Evolutionary conservation across 1,284 basidiomycete species (phyloP).

Genomic region (Chiua sp.): DNA sequence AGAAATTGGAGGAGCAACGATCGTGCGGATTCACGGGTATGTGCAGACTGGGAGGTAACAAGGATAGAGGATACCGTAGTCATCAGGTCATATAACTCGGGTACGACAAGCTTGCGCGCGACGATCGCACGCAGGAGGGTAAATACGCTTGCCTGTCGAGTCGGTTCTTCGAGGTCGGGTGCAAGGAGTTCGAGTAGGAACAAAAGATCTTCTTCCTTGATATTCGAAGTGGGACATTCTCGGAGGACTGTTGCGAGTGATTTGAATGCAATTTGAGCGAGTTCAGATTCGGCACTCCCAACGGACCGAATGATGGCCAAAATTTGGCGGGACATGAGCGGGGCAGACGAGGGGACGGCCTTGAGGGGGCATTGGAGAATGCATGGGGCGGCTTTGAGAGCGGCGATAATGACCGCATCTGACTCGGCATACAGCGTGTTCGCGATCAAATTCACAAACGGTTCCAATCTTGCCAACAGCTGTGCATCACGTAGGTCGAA

Average conservation of each 20-base stretch:
- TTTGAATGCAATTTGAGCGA: slow-evolving; percentile 89
- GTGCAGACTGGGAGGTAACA: slow-evolving; percentile 91
- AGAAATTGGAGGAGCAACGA: slow-evolving; percentile 93
- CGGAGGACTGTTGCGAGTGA: slow-evolving; percentile 88
- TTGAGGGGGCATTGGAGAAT: slow-evolving; percentile 89
- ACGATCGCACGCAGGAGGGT: slow-evolving; percentile 93
- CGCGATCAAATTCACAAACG: slow-evolving; percentile 88
- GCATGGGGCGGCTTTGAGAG: slow-evolving; percentile 82
- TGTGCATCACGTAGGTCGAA: slow-evolving; percentile 84
- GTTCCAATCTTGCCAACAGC: slow-evolving; percentile 81
- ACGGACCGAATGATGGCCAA: slow-evolving; percentile 85
- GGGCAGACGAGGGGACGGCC: slow-evolving; percentile 78
- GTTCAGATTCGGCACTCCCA: slow-evolving; percentile 90
- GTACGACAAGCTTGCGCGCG: slow-evolving; percentile 89
- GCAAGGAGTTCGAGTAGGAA: slow-evolving; percentile 86
- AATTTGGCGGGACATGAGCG: slow-evolving; percentile 87
- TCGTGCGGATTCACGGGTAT: slow-evolving; percentile 93
- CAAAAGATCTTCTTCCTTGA: slow-evolving; percentile 90
- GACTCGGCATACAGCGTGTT: slow-evolving; percentile 92
- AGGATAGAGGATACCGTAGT: slow-evolving; percentile 90
- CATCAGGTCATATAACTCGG: slow-evolving; percentile 99
- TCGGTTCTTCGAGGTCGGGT: slow-evolving; percentile 94
- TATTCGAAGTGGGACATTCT: slow-evolving; percentile 78
- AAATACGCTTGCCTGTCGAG: slow-evolving; percentile 89
- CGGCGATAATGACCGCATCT: slow-evolving; percentile 79